Percentiles rank a stretch among this genome's conserved stretches.
These are phyloP conservation scores for Plasmodium gaboni DNA, from an alignment of 169 alveolate species.

Conservation along the genomic window DNA sequence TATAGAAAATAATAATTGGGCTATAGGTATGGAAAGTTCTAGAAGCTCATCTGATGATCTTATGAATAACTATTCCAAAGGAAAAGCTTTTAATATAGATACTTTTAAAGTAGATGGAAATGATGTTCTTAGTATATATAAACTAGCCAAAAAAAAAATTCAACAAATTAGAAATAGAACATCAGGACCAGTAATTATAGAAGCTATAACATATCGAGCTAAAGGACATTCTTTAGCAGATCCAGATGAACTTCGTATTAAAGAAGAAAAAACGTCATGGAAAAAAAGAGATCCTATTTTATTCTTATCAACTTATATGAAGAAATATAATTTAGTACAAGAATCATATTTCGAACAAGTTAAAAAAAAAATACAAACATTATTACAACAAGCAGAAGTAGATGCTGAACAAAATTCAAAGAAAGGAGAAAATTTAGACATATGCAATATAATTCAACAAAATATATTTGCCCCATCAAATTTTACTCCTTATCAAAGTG, in stretches of 20 bases:
- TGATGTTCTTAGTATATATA: conserved; percentile 81
- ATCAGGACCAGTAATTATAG: conserved; percentile 83
- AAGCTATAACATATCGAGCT: conserved; percentile 83
- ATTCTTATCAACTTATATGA: conserved; percentile 78
- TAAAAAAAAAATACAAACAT: conserved; percentile 64
- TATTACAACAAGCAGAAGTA: conserved; percentile 10
- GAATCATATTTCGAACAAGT: conserved; percentile 76
- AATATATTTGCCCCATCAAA: conserved; percentile 39
- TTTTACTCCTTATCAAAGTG: background rate
- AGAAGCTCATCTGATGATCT: conserved; percentile 80
- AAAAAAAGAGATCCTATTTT: conserved; percentile 81
- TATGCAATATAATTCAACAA: background rate
- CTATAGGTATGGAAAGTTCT: conserved; percentile 85
- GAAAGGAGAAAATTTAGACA: conserved; percentile 18
- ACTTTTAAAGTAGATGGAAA: conserved; percentile 83
- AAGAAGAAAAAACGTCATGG: conserved; percentile 82
- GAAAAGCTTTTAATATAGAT: conserved; percentile 80
- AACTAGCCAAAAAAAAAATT: conserved; percentile 79
- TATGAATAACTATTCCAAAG: conserved; percentile 70
- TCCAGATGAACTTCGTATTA: conserved; percentile 82
- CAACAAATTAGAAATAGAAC: conserved; percentile 79
- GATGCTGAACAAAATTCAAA: conserved; percentile 19
- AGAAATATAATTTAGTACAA: conserved; percentile 74
- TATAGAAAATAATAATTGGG: conserved; percentile 91
- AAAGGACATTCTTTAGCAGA: conserved; percentile 87